A percentile compares a stretch with the other conserved stretches of the same genome.
phyloP scores from a whole-genome alignment of 2,329 filamentous ascomycete species.

The Ceratocystiopsis sp. region DNA sequence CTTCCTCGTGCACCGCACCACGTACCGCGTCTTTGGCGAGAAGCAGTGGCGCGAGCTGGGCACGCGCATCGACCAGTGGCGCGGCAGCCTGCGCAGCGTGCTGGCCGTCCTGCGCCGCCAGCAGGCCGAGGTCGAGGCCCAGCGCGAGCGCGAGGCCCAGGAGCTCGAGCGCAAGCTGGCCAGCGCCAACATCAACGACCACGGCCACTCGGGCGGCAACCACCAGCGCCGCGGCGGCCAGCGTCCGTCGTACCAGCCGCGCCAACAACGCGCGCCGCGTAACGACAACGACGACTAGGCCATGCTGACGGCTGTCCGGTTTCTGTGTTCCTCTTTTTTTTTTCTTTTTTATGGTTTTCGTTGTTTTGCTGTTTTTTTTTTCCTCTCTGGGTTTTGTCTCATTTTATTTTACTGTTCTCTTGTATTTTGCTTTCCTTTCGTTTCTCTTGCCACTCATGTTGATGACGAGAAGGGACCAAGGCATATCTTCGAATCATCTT shows the following conservation, averaged over 20 bases:
- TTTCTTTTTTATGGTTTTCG: background rate
- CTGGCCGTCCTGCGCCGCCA: slow-evolving; percentile 62
- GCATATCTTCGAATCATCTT: no score
- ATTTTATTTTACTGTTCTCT: background rate
- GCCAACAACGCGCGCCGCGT: slow-evolving; percentile 21
- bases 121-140: slow-evolving; percentile 59
- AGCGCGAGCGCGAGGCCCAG: slow-evolving; percentile 61
- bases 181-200: slow-evolving; percentile 12
- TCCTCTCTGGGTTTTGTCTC: background rate
- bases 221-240: slow-evolving; percentile 8
- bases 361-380: background rate
- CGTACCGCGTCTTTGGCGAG: slow-evolving; percentile 91
- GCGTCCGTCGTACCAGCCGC: slow-evolving; percentile 5
- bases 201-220: slow-evolving; percentile 9
- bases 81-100: slow-evolving; percentile 62
- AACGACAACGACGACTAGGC: slow-evolving; percentile 36
- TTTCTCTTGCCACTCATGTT: background rate
- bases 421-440: background rate
- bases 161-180: slow-evolving; percentile 47
- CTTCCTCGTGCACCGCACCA: slow-evolving; percentile 90
- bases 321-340: background rate
- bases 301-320: background rate
- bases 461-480: background rate
- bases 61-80: slow-evolving; percentile 81
- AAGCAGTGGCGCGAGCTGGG: slow-evolving; percentile 97